A percentile compares a stretch with the other conserved stretches of the same genome.
Conservation (phyloP, 768 basidiomycete species). For the Agaricus sinodeliciosus region DNA sequence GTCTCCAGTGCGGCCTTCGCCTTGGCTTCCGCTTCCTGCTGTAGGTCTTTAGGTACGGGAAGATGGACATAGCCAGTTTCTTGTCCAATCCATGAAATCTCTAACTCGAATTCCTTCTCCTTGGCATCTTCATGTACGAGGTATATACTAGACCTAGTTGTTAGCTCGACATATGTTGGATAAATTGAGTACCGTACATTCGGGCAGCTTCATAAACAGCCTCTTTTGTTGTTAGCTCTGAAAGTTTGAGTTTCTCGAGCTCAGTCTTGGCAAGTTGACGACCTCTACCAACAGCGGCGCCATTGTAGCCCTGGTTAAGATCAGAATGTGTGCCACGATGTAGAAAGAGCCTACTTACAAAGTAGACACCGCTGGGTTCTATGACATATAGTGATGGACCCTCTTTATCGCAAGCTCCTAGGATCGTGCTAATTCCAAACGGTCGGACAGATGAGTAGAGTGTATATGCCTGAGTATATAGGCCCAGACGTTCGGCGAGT, state of each 20-base stretch:
- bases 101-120: conserved; percentile 97
- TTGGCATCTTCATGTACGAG: conserved; percentile 96
- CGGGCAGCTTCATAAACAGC: conserved; percentile 91
- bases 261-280: conserved; percentile 97
- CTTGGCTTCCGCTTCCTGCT: conserved; percentile 78
- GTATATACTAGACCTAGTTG: conserved; percentile 64
- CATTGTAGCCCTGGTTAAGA: conserved; percentile 75
- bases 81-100: conserved; percentile 92
- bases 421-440: conserved; percentile 90
- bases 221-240: conserved; percentile 73
- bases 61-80: conserved; percentile 78
- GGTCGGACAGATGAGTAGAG: conserved; percentile 97
- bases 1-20: conserved; percentile 81
- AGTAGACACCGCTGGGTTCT: conserved; percentile 92
- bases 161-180: background rate
- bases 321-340: background rate
- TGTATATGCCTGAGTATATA: conserved; percentile 94
- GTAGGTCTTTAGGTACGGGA: conserved; percentile 79
- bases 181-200: conserved; percentile 56
- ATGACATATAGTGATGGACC: conserved; percentile 85
- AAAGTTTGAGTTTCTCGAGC: conserved; percentile 88
- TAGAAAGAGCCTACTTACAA: conserved; percentile 40
- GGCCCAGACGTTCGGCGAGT: conserved; percentile 67
- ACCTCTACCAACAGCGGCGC: conserved; percentile 98
- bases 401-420: conserved; percentile 83